phyloP scores from a whole-genome alignment of 306 rosid species.

The Acmispon strigosus region DNA sequence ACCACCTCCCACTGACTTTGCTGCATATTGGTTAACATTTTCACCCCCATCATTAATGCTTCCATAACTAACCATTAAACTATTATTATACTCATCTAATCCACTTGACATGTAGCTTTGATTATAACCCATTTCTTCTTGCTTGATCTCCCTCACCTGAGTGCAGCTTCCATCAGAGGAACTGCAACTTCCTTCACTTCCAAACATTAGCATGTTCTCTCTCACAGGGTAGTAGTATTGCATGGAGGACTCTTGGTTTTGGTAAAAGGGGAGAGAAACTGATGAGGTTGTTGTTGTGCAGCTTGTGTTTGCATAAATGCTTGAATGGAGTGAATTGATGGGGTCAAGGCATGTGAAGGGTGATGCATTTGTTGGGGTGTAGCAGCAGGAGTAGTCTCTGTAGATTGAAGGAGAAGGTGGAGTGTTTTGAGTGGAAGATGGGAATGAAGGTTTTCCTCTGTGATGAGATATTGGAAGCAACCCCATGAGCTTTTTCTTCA shows the following conservation, averaged over 20 bases:
- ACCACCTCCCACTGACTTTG: slow-evolving; percentile 21
- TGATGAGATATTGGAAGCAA: slow-evolving; percentile 34
- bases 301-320: slow-evolving; percentile 19
- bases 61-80: slow-evolving; percentile 27
- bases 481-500: slow-evolving; percentile 84
- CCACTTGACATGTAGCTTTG: slow-evolving; percentile 8
- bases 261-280: slow-evolving; percentile 27
- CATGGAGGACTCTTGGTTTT: slow-evolving; percentile 41
- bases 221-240: slow-evolving; percentile 32
- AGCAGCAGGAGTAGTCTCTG: slow-evolving; percentile 17
- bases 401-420: slow-evolving; percentile 13
- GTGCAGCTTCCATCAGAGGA: slow-evolving; percentile 79
- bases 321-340: slow-evolving; percentile 11
- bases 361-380: slow-evolving; percentile 17
- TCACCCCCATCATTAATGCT: not conserved
- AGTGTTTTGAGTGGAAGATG: slow-evolving; percentile 22
- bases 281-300: not conserved
- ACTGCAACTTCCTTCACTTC: slow-evolving; percentile 76
- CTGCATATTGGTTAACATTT: slow-evolving; percentile 29
- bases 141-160: slow-evolving; percentile 44
- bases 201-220: slow-evolving; percentile 45
- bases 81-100: slow-evolving; percentile 28
- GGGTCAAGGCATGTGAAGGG: slow-evolving; percentile 32
- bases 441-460: slow-evolving; percentile 31
- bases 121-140: slow-evolving; percentile 41